phyloP scores from a whole-genome alignment of 345 rosid genomes.

The Psidium friedrichsthalianum region DNA sequence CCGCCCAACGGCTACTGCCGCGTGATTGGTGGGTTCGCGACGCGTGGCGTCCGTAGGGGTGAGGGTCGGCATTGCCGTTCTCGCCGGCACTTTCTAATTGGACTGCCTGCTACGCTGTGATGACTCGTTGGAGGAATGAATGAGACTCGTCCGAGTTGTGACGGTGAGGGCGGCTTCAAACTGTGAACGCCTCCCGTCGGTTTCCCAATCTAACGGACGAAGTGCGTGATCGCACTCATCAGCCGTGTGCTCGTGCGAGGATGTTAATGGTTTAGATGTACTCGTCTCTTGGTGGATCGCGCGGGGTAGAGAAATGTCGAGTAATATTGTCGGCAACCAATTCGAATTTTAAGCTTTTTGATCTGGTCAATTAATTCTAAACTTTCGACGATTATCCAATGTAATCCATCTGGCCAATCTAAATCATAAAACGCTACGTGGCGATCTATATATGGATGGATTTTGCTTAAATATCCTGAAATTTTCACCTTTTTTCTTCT shows the following conservation, averaged over 20 bases:
- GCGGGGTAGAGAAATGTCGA: fast-evolving
- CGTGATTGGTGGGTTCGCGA: not conserved
- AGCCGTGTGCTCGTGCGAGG: too few relatives aligned
- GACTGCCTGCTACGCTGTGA: not conserved
- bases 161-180: not conserved
- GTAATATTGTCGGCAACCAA: fast-evolving
- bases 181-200: not conserved
- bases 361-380: not conserved
- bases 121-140: not conserved
- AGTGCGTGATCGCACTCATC: too few relatives aligned
- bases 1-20: not conserved
- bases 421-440: fast-evolving
- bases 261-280: not conserved
- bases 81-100: not conserved
- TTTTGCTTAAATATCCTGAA: too few relatives aligned
- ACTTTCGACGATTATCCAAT: not conserved
- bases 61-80: not conserved
- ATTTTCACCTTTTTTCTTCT: not conserved
- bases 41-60: not conserved
- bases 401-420: fast-evolving
- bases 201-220: too few relatives aligned
- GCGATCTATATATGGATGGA: not conserved
- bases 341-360: fast-evolving
- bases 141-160: not conserved
- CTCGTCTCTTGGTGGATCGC: not conserved